Evolutionary conservation across 108 stramenopile genomes (phyloP).

Genomic region (Cyclotella baltica): DNA sequence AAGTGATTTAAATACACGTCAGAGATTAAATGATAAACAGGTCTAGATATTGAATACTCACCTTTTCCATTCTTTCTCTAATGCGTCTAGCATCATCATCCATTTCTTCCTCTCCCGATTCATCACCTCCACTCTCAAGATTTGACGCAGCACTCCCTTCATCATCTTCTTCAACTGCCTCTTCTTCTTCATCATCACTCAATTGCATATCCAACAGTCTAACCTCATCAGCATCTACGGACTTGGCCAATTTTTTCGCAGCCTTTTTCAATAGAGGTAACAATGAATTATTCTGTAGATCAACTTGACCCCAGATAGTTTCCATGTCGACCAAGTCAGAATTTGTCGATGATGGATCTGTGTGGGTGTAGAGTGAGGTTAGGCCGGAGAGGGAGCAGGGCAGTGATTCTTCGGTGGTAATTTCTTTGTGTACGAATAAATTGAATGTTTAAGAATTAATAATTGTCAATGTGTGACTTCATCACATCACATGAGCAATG

Average conservation of each 20-base stretch:
- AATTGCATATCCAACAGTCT: constrained; percentile 50
- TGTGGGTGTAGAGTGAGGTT: neutral
- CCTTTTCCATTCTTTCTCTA: constrained; percentile 77
- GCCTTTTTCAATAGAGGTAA: constrained; percentile 65
- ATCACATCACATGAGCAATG: neutral
- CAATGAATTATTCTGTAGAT: constrained; percentile 86
- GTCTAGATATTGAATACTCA: no score
- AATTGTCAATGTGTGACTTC: no score
- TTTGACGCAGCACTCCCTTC: constrained; percentile 31
- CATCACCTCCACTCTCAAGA: constrained; percentile 13
- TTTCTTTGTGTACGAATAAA: neutral
- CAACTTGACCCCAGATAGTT: constrained; percentile 93
- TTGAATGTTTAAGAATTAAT: no score
- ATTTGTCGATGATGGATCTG: neutral
- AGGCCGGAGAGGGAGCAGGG: constrained; percentile 18
- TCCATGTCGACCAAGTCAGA: constrained; percentile 65
- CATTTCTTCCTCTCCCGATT: constrained; percentile 33
- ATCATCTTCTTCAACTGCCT: constrained; percentile 14
- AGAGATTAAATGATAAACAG: no score
- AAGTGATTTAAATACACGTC: no score
- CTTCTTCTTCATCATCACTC: constrained; percentile 29
- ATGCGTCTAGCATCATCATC: constrained; percentile 72
- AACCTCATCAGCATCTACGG: constrained; percentile 29
- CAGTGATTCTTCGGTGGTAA: neutral
- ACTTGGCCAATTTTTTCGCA: constrained; percentile 63